Conservation (phyloP, 2,329 filamentous ascomycete species). For the Clonostachys rhizophaga region DNA sequence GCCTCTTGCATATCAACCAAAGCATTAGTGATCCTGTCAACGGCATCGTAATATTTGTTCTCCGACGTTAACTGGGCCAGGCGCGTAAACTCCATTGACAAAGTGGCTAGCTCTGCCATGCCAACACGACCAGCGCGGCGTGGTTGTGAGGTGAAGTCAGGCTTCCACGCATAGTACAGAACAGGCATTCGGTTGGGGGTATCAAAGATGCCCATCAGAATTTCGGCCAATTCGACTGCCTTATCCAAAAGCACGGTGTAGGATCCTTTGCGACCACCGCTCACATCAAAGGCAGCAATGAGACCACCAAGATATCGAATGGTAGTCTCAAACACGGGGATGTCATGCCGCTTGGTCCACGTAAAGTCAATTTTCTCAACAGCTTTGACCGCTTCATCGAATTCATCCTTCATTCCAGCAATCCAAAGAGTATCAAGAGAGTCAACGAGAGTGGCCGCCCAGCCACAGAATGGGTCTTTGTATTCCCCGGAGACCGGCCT, state of each 20-base stretch:
- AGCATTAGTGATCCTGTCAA: constrained; percentile 79
- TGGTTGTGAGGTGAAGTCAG: constrained; percentile 56
- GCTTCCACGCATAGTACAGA: constrained; percentile 75
- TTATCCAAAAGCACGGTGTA: constrained; percentile 71
- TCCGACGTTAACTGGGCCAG: constrained; percentile 81
- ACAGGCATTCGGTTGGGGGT: constrained; percentile 92
- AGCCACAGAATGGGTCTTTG: constrained; percentile 83
- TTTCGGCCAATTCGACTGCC: constrained; percentile 72
- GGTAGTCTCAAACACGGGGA: constrained; percentile 89
- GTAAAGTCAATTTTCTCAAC: constrained; percentile 80
- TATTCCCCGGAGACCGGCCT: constrained; percentile 63
- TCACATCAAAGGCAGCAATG: constrained; percentile 82
- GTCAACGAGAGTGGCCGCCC: constrained; percentile 86
- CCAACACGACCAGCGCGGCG: constrained; percentile 57
- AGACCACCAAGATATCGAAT: constrained; percentile 90
- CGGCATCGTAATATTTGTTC: constrained; percentile 82
- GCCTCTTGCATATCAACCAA: constrained; percentile 70
- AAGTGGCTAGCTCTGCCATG: constrained; percentile 70
- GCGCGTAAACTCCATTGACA: constrained; percentile 85
- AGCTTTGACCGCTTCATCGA: constrained; percentile 69
- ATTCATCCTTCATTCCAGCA: constrained; percentile 74
- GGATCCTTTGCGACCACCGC: constrained; percentile 47
- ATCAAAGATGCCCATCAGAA: constrained; percentile 80
- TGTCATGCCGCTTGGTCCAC: constrained; percentile 57
- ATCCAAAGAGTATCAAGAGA: constrained; percentile 82